Evolutionary conservation across 306 rosid genomes (phyloP).

Genomic region (Pyrus betulifolia): DNA sequence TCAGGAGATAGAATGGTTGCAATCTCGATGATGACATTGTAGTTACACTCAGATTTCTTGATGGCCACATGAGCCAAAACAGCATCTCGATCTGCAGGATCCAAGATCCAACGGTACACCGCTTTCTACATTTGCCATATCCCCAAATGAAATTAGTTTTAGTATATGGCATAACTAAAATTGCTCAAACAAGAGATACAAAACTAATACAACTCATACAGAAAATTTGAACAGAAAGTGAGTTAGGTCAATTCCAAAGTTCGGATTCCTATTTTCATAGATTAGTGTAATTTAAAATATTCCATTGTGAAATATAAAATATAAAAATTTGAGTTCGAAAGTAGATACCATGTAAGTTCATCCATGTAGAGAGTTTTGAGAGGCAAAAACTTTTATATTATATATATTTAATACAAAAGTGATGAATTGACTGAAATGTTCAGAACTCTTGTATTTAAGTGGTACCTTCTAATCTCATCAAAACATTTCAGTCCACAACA

Average conservation of each 20-base stretch:
- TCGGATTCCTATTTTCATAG: too few species aligned
- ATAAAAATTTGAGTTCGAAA: too few species aligned
- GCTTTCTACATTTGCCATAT: conserved; percentile 43
- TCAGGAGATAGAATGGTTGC: conserved; percentile 47
- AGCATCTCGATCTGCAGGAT: conserved; percentile 68
- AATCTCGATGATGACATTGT: conserved; percentile 48
- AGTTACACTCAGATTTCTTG: conserved; percentile 25
- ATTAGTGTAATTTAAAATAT: too few species aligned
- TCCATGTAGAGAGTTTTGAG: too few species aligned
- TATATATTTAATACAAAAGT: too few species aligned
- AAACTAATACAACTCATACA: not conserved
- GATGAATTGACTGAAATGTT: too few species aligned
- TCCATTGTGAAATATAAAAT: too few species aligned
- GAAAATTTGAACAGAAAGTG: too few species aligned
- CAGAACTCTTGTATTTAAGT: too few species aligned
- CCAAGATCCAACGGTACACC: conserved; percentile 68
- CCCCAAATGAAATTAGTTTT: not conserved
- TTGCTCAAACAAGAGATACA: not conserved
- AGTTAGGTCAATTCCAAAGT: too few species aligned
- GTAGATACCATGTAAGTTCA: too few species aligned
- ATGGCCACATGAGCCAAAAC: conserved; percentile 59
- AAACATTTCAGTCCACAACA: not conserved
- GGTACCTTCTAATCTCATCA: not conserved
- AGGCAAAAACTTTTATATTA: too few species aligned
- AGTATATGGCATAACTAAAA: not conserved